Evolutionary conservation across 805 yeast species (phyloP).

Genomic region (Kluyveromyces siamensis): DNA sequence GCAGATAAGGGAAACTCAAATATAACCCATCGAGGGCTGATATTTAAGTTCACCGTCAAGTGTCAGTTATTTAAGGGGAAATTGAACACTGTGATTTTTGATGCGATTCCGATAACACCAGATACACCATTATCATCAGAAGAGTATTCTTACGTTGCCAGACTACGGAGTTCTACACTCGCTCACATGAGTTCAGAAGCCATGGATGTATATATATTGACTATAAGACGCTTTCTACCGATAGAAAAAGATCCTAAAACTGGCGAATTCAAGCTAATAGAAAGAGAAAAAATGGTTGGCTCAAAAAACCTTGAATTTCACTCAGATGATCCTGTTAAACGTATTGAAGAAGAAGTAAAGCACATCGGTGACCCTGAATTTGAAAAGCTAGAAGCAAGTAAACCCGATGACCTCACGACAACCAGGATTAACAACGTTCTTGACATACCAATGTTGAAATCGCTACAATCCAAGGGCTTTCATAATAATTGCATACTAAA

Average conservation of each 20-base stretch:
- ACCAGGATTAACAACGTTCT: not conserved
- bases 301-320: not conserved
- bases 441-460: not conserved
- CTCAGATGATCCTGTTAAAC: not conserved
- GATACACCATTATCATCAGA: slow-evolving; percentile 1
- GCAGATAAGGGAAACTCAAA: slow-evolving; percentile 10
- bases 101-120: slow-evolving; percentile 11
- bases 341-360: not conserved
- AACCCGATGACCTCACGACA: not conserved
- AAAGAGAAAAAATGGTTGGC: not conserved
- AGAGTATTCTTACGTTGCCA: not conserved
- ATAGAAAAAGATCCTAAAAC: not conserved
- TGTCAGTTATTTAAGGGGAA: slow-evolving; percentile 11
- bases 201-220: not conserved
- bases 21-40: slow-evolving; percentile 18
- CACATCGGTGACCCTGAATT: not conserved
- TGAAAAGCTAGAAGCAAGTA: not conserved
- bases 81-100: slow-evolving; percentile 16
- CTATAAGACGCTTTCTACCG: slow-evolving; percentile 1
- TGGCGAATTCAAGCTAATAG: not conserved
- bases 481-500: not conserved
- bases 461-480: not conserved
- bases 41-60: slow-evolving; percentile 17
- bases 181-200: not conserved
- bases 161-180: slow-evolving; percentile 4